Percentiles rank a stretch among this genome's conserved stretches.
Evolutionary conservation across 2,329 filamentous ascomycete species (phyloP).

Genomic region (Penicillium sp.): DNA sequence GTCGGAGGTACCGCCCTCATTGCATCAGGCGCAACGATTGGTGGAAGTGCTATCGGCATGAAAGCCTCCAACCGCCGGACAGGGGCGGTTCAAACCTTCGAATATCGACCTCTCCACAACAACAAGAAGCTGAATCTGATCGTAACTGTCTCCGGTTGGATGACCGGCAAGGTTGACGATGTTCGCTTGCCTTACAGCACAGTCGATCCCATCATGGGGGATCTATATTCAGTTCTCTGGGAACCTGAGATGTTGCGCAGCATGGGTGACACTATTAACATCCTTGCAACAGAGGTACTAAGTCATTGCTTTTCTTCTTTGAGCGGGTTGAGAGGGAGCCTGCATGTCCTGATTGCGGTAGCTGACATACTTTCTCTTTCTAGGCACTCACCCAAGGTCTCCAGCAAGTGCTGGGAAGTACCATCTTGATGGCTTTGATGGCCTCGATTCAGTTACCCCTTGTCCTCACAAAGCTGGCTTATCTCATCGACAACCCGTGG

Average conservation of each 20-base stretch:
- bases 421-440: constrained; percentile 84
- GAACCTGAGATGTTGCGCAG: constrained; percentile 96
- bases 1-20: constrained; percentile 91
- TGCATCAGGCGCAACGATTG: constrained; percentile 78
- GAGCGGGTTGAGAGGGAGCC: too few relatives aligned
- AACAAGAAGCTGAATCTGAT: constrained; percentile 97
- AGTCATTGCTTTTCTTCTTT: neutral
- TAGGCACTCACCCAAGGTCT: constrained; percentile 91
- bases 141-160: constrained; percentile 93
- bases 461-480: constrained; percentile 85
- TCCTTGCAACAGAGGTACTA: constrained; percentile 84
- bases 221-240: constrained; percentile 95
- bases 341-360: neutral
- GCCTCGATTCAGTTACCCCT: constrained; percentile 87
- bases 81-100: constrained; percentile 89
- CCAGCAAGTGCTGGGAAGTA: constrained; percentile 88
- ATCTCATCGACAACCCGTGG: constrained; percentile 98
- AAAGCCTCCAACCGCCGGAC: constrained; percentile 81
- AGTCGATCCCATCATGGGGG: constrained; percentile 94
- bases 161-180: constrained; percentile 96
- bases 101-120: constrained; percentile 93
- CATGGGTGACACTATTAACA: constrained; percentile 98
- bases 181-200: constrained; percentile 94
- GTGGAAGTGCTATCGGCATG: constrained; percentile 78
- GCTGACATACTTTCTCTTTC: constrained; percentile 21